These are phyloP conservation scores for Diaporthe ampelina DNA, from an alignment of 2,329 filamentous ascomycete species.

Conservation along the genomic window DNA sequence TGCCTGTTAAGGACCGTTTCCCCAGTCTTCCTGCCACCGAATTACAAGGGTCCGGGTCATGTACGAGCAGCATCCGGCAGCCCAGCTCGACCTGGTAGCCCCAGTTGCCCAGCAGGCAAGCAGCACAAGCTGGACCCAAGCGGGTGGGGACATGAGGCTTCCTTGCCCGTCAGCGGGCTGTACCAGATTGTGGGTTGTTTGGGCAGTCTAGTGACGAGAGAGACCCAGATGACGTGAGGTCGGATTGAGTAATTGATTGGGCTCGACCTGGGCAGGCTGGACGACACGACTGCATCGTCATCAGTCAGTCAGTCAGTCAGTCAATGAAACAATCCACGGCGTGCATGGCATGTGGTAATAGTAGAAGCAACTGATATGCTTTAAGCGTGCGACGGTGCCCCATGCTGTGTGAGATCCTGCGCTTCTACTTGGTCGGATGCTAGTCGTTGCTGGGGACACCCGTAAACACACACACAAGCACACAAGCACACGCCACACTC, in stretches of 20 bases:
- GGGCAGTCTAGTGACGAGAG: not conserved
- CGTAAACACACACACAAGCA: constrained; percentile 23
- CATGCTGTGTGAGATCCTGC: constrained; percentile 9
- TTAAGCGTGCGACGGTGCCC: constrained; percentile 9
- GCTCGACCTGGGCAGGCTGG: not conserved
- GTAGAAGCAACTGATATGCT: not conserved
- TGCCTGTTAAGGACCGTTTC: constrained; percentile 26
- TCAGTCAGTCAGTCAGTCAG: not conserved
- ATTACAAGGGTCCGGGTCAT: constrained; percentile 20
- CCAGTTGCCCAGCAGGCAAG: not conserved
- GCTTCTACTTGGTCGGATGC: constrained; percentile 20
- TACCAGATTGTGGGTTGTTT: constrained; percentile 5
- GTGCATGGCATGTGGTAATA: not conserved
- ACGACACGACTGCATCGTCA: not conserved
- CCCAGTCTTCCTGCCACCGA: constrained; percentile 34
- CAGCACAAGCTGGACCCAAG: constrained; percentile 7
- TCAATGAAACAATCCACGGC: too few relatives aligned
- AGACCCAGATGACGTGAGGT: constrained; percentile 31
- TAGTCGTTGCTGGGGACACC: constrained; percentile 22
- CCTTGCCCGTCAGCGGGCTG: constrained; percentile 27
- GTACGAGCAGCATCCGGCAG: constrained; percentile 5
- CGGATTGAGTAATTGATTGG: not conserved
- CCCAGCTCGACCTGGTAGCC: not conserved
- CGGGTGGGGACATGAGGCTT: constrained; percentile 14
- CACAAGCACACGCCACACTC: too few relatives aligned